Conservation (phyloP, 371 early-diverging fungal genomes). For the Haplosporangium sp. region DNA sequence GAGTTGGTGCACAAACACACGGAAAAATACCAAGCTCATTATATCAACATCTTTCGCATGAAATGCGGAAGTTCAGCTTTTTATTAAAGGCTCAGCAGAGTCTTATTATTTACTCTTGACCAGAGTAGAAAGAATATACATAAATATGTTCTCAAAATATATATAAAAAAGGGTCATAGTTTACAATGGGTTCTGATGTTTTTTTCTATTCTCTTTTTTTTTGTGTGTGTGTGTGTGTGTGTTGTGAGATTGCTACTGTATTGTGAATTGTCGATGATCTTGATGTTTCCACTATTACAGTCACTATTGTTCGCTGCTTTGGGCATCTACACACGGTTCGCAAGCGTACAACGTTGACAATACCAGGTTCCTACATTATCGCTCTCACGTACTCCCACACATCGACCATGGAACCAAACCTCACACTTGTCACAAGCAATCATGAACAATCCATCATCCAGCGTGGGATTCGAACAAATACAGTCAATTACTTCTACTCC, state of each 20-base stretch:
- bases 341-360: constrained; percentile 59
- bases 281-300: not conserved
- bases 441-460: constrained; percentile 84
- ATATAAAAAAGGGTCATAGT: not conserved
- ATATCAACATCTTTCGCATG: too few relatives aligned
- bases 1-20: too few relatives aligned
- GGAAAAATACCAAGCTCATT: too few relatives aligned
- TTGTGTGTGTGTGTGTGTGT: too few relatives aligned
- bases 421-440: constrained; percentile 82
- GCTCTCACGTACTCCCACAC: constrained; percentile 65
- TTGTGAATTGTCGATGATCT: not conserved
- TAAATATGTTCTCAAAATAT: not conserved
- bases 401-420: constrained; percentile 84
- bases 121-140: not conserved
- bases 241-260: too few relatives aligned
- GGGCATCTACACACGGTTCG: constrained; percentile 3
- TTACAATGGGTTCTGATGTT: constrained; percentile 4
- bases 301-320: not conserved
- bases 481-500: constrained; percentile 69
- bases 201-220: not conserved
- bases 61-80: too few relatives aligned
- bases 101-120: too few relatives aligned
- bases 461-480: constrained; percentile 72
- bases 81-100: too few relatives aligned
- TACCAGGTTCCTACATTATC: constrained; percentile 59